Conservation (phyloP, 2,329 filamentous ascomycete genomes). For the Alternaria sp. region DNA sequence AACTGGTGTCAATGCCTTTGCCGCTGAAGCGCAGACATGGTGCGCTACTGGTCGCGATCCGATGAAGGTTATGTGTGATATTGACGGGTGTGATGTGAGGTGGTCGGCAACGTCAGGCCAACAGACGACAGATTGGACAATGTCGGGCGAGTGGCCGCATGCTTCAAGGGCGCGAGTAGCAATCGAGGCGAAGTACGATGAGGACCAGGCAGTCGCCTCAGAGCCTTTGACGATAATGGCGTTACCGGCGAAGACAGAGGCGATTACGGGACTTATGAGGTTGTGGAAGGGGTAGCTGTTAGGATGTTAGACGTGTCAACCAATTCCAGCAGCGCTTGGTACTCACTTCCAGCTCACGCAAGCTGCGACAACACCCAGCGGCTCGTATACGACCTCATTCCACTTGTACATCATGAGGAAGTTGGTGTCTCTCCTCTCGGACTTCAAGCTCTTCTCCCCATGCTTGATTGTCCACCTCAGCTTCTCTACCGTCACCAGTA, state of each 20-base stretch:
- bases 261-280: slow-evolving; percentile 88
- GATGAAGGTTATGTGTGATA: slow-evolving; percentile 95
- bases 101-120: slow-evolving; percentile 84
- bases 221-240: slow-evolving; percentile 92
- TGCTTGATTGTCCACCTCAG: slow-evolving; percentile 92
- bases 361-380: slow-evolving; percentile 89
- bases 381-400: slow-evolving; percentile 90
- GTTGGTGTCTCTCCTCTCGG: slow-evolving; percentile 82
- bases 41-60: slow-evolving; percentile 88
- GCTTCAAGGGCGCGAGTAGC: slow-evolving; percentile 79
- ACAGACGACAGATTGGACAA: slow-evolving; percentile 87
- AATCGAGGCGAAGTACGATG: slow-evolving; percentile 81
- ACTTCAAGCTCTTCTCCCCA: slow-evolving; percentile 80
- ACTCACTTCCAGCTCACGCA: slow-evolving; percentile 95
- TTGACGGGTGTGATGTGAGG: slow-evolving; percentile 83
- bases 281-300: slow-evolving; percentile 79
- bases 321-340: not conserved
- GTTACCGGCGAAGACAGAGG: slow-evolving; percentile 89
- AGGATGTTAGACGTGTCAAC: slow-evolving; percentile 15
- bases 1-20: slow-evolving; percentile 85
- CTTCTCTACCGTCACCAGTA: slow-evolving; percentile 92
- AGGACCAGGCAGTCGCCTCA: slow-evolving; percentile 95
- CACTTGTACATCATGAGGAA: slow-evolving; percentile 95
- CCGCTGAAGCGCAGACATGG: slow-evolving; percentile 85
- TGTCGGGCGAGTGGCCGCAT: slow-evolving; percentile 81